Conservation (phyloP, 1,284 basidiomycete species). For the Ceratobasidium theobromae region DNA sequence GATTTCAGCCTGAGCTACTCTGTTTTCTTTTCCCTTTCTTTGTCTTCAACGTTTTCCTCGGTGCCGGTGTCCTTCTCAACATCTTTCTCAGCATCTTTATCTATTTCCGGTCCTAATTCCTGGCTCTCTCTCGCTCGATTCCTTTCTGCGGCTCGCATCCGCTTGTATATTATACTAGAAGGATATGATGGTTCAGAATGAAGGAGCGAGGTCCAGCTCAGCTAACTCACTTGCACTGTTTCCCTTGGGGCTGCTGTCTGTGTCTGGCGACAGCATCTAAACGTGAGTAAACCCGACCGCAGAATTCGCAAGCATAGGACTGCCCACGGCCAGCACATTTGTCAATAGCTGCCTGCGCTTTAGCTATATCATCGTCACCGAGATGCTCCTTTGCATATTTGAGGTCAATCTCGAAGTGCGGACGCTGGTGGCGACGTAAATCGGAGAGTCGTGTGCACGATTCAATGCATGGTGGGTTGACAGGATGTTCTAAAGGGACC, state of each 20-base stretch:
- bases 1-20: neutral
- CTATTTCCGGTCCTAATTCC: neutral
- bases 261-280: constrained; percentile 25
- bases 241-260: constrained; percentile 28
- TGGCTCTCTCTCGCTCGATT: constrained; percentile 8
- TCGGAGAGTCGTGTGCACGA: constrained; percentile 26
- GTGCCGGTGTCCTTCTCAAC: neutral
- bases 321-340: constrained; percentile 26
- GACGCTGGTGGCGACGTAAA: constrained; percentile 28
- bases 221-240: constrained; percentile 20
- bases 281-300: constrained; percentile 27
- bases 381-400: constrained; percentile 21
- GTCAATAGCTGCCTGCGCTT: constrained; percentile 12
- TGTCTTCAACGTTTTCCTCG: neutral
- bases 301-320: constrained; percentile 22
- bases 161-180: constrained; percentile 15
- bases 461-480: constrained; percentile 3
- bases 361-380: neutral
- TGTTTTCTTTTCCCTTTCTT: neutral
- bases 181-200: neutral
- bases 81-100: too few relatives aligned
- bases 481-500: constrained; percentile 14
- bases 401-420: constrained; percentile 22
- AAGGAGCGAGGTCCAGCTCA: neutral
- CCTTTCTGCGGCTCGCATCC: constrained; percentile 14